Percentiles rank a stretch among this genome's conserved stretches.
These are phyloP conservation scores for Fraxinus pennsylvanica DNA, from an alignment of 257 asterid species.

Conservation along the genomic window DNA sequence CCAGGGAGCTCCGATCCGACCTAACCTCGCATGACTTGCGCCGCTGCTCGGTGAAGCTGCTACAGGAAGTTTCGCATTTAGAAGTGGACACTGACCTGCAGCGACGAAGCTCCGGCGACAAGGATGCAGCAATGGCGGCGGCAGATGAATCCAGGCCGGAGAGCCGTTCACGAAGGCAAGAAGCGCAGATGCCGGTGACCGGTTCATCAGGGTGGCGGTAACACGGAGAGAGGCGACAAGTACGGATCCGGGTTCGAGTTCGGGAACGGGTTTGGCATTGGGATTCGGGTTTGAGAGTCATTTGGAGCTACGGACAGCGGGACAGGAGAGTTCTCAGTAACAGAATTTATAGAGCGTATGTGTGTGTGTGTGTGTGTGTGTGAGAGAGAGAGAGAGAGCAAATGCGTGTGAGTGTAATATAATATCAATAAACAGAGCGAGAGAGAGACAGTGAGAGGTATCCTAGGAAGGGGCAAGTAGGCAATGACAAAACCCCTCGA, in stretches of 20 bases:
- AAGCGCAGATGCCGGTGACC: conserved; percentile 83
- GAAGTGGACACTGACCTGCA: conserved; percentile 65
- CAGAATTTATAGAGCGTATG: conserved; percentile 21
- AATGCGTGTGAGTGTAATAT: too few relatives aligned
- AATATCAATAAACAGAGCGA: conserved; percentile 1
- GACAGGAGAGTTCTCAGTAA: neutral
- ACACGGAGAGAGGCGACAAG: conserved; percentile 71
- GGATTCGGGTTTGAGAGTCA: conserved; percentile 57
- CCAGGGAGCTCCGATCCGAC: conserved; percentile 54
- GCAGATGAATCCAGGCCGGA: conserved; percentile 60
- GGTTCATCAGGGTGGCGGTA: conserved; percentile 85
- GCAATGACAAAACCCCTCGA: conserved; percentile 49
- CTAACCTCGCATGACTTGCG: conserved; percentile 85
- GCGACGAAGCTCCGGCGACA: conserved; percentile 70
- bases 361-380: conserved; percentile 1
- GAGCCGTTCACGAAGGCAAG: conserved; percentile 95
- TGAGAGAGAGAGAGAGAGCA: neutral
- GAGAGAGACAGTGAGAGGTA: conserved; percentile 20
- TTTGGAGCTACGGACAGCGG: conserved; percentile 21
- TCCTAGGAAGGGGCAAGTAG: conserved; percentile 42
- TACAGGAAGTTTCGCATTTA: conserved; percentile 47
- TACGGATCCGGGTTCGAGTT: conserved; percentile 47
- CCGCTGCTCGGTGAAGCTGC: conserved; percentile 53
- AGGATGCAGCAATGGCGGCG: conserved; percentile 12
- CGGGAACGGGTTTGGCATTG: conserved; percentile 53